A percentile compares a stretch with the other conserved stretches of the same genome.
These are phyloP conservation scores for Phallus indusiatus DNA, from an alignment of 768 basidiomycete genomes.

Conservation along the genomic window DNA sequence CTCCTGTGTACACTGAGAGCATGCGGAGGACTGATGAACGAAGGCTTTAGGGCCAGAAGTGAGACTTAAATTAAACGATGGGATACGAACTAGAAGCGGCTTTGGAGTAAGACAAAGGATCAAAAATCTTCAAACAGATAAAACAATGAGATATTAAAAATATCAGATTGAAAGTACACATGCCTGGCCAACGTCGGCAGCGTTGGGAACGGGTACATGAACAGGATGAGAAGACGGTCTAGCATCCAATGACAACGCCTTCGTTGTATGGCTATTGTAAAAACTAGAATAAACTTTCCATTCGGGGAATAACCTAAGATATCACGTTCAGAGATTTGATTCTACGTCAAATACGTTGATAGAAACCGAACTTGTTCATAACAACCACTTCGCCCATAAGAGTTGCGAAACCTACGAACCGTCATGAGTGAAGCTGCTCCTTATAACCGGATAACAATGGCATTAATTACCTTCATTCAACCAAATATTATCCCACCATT, in stretches of 20 bases:
- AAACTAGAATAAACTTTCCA: slow-evolving; percentile 81
- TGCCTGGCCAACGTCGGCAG: slow-evolving; percentile 73
- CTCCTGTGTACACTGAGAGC: slow-evolving; percentile 84
- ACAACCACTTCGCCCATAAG: slow-evolving; percentile 87
- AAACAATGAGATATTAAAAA: not conserved
- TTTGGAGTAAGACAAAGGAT: slow-evolving; percentile 78
- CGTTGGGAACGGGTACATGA: slow-evolving; percentile 82
- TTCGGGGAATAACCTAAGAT: slow-evolving; percentile 62
- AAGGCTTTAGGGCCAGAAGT: slow-evolving; percentile 7
- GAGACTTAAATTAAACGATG: not conserved
- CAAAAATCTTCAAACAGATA: slow-evolving; percentile 65
- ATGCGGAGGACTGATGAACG: slow-evolving; percentile 69
- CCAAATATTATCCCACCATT: slow-evolving; percentile 75
- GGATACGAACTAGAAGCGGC: slow-evolving; percentile 53
- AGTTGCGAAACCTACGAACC: not conserved
- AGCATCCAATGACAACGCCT: slow-evolving; percentile 72
- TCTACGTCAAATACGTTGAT: slow-evolving; percentile 10
- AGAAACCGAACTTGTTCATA: slow-evolving; percentile 38
- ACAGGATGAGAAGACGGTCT: slow-evolving; percentile 87
- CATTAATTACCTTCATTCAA: slow-evolving; percentile 57
- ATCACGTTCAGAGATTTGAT: not conserved
- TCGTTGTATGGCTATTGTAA: slow-evolving; percentile 61
- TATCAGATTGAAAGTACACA: not conserved
- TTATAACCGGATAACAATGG: not conserved
- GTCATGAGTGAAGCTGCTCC: not conserved